These are phyloP conservation scores for Akanthomyces lecanii DNA, from an alignment of 2,329 filamentous ascomycete species.

Conservation along the genomic window DNA sequence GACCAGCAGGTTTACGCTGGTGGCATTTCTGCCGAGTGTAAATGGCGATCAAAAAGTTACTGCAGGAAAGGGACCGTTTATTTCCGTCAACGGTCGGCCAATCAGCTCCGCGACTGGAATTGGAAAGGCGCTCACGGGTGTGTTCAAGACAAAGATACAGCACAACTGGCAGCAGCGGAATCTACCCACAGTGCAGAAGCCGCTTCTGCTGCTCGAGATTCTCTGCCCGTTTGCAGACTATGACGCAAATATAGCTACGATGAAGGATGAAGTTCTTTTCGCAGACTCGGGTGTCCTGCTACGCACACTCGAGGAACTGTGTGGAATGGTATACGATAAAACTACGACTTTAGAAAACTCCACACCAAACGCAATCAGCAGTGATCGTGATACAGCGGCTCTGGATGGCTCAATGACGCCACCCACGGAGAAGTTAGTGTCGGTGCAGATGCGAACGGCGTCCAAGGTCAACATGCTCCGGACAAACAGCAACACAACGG, in stretches of 20 bases:
- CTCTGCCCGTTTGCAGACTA: constrained; percentile 59
- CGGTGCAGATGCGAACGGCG: constrained; percentile 27
- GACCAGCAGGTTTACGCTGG: constrained; percentile 36
- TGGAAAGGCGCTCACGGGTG: constrained; percentile 53
- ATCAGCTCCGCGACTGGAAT: constrained; percentile 52
- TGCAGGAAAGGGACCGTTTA: constrained; percentile 48
- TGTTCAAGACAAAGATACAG: constrained; percentile 43
- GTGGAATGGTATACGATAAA: background rate
- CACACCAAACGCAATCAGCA: too few relatives aligned
- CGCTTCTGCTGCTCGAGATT: constrained; percentile 63
- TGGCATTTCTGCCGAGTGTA: constrained; percentile 54
- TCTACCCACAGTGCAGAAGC: constrained; percentile 29
- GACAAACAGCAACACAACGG: constrained; percentile 30
- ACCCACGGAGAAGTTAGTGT: constrained; percentile 6
- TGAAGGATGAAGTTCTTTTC: constrained; percentile 70
- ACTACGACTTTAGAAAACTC: background rate
- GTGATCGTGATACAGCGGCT: background rate
- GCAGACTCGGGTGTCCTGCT: constrained; percentile 46
- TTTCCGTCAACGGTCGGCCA: constrained; percentile 67
- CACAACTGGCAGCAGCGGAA: constrained; percentile 23
- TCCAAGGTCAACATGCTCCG: constrained; percentile 31
- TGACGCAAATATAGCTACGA: constrained; percentile 66
- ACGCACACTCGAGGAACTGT: constrained; percentile 36
- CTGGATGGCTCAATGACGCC: background rate
- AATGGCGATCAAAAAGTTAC: constrained; percentile 42